Evolutionary conservation across 192 early-diverging fungal genomes (phyloP), one percentile per base, ranked within the genome.

Genomic region (Gigaspora rosea): DNA sequence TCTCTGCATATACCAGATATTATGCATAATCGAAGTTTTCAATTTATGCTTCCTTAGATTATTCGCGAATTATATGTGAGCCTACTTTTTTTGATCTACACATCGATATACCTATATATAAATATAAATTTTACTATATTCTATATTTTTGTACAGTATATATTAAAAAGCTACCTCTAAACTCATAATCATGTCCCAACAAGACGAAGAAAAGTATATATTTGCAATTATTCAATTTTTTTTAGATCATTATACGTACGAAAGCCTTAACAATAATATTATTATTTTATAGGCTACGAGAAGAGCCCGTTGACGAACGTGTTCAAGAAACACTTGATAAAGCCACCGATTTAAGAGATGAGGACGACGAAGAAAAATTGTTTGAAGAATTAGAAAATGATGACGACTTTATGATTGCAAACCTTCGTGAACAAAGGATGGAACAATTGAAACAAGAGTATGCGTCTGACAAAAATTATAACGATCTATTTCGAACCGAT

Each of bases 381-480:
- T 89, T 97, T 66, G 90, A 83, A 58, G 94, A 95, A 76, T 89
- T 97, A 15, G 95, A 98, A 78, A 89, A 92, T 73, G 97, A 95
- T 56, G 87, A 96, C 72, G 87, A 96, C 72, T 86, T 88, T 22
- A 86, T 86, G 62, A 76, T 94, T 63, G 88, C 93, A 22, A 82
- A 72, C 13, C 84, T 96, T 64, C 90, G 97, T 50, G 97, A 98
- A 80, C 86, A 87, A 73, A 85, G 97, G 10, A 88, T 98, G 51
- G 88, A 92, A 73, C 92, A 96, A 80, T 82, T 97, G 20, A 92
- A 95, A 84, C 81, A 81, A 61, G 95, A 97, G 93, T 95, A 88
- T 79, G 88, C 79, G 35, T 68, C 27, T 27, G 27, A 27, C 27
- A 27, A 27, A 27, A 27, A 27, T 27, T 27, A 27, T 27, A 27